Conservation (phyloP, 139 green algal species). For the Chlamydomonas eustigma region DNA sequence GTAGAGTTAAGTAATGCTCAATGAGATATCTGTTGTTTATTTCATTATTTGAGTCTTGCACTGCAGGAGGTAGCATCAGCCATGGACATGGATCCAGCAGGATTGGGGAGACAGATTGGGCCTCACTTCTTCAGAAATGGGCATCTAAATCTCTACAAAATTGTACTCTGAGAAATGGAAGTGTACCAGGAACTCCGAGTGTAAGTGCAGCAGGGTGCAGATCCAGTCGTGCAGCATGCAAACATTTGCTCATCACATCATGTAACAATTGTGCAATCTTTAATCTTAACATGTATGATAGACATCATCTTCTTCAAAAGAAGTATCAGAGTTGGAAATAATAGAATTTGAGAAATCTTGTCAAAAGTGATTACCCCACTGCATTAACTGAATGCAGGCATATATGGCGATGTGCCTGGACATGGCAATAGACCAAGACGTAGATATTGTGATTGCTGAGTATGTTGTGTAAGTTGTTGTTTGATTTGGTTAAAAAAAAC, state of each 20-base stretch:
- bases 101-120: background rate
- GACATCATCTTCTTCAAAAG: no score
- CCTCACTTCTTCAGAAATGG: background rate
- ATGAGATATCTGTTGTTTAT: background rate
- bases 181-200: background rate
- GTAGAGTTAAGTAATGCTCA: background rate
- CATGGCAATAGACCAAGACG: background rate
- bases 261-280: background rate
- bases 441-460: background rate
- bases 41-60: background rate
- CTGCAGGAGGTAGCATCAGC: background rate
- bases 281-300: background rate
- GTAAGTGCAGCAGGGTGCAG: no score
- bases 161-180: background rate
- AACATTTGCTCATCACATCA: background rate
- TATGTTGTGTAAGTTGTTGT: background rate
- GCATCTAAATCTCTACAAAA: background rate
- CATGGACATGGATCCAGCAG: background rate
- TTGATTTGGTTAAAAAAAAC: background rate
- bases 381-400: background rate
- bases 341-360: no score
- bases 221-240: no score
- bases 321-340: no score
- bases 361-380: no score
- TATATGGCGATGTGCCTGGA: background rate